These are phyloP conservation scores for Dothiorella sarmentorum DNA, from an alignment of 2,329 filamentous ascomycete species.

Conservation along the genomic window DNA sequence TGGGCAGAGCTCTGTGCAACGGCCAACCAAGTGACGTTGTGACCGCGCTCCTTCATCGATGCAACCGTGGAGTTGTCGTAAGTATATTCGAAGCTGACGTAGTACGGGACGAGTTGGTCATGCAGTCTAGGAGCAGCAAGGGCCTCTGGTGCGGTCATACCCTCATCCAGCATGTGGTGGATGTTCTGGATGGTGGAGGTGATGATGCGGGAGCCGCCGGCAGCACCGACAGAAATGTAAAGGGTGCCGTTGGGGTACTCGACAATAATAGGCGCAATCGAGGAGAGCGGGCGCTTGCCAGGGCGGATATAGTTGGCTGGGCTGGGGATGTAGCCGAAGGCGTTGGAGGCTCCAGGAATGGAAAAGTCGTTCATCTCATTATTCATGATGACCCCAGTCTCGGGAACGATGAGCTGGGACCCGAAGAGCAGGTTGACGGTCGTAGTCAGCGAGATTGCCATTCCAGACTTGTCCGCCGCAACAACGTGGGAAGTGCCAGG, in stretches of 20 bases:
- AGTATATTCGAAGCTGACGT: constrained; percentile 62
- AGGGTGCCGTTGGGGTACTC: constrained; percentile 64
- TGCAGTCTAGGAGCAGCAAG: constrained; percentile 68
- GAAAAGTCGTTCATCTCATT: constrained; percentile 68
- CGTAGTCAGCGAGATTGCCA: constrained; percentile 78
- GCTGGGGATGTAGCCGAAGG: constrained; percentile 80
- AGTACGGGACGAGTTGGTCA: constrained; percentile 76
- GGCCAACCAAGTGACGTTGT: constrained; percentile 68
- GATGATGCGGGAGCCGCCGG: constrained; percentile 80
- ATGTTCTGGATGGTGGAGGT: constrained; percentile 72
- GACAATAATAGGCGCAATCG: constrained; percentile 75
- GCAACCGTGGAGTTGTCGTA: constrained; percentile 64
- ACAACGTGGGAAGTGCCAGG: constrained; percentile 74
- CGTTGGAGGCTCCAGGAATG: constrained; percentile 72
- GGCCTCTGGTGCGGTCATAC: constrained; percentile 58
- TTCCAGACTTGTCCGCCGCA: constrained; percentile 66
- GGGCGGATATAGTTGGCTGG: constrained; percentile 78
- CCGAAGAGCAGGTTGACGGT: constrained; percentile 89
- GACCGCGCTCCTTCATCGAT: constrained; percentile 61
- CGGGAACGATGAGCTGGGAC: constrained; percentile 70
- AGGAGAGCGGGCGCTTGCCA: constrained; percentile 77
- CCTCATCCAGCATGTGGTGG: constrained; percentile 68
- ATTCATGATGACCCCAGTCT: constrained; percentile 75
- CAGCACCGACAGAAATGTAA: constrained; percentile 68
- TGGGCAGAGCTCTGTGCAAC: constrained; percentile 67